Conservation (phyloP, 2,329 filamentous ascomycete genomes). For the Calycina marina region DNA sequence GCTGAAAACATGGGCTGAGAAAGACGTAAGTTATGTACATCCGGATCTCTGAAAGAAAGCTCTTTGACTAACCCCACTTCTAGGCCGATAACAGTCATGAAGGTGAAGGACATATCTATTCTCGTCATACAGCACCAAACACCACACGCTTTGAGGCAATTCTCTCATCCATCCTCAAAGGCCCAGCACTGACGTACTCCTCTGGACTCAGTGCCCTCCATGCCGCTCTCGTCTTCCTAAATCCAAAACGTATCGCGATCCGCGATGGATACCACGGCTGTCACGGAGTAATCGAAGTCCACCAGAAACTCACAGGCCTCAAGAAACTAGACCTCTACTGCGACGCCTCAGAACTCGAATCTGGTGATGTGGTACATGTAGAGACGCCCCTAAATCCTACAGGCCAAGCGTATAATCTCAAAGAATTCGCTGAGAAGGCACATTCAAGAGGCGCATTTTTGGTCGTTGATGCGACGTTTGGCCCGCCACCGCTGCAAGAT, state of each 20-base stretch:
- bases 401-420: slow-evolving; percentile 64
- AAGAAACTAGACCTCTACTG: slow-evolving; percentile 58
- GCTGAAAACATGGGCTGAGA: slow-evolving; percentile 36
- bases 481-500: slow-evolving; percentile 75
- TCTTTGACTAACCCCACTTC: slow-evolving; percentile 7
- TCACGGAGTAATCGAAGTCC: slow-evolving; percentile 65
- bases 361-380: slow-evolving; percentile 76
- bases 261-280: slow-evolving; percentile 85
- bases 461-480: slow-evolving; percentile 84
- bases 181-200: slow-evolving; percentile 59
- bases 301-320: slow-evolving; percentile 63
- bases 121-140: slow-evolving; percentile 64
- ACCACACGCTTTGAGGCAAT: slow-evolving; percentile 74
- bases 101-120: slow-evolving; percentile 75
- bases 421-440: slow-evolving; percentile 56
- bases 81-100: slow-evolving; percentile 38
- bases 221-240: slow-evolving; percentile 68
- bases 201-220: slow-evolving; percentile 84
- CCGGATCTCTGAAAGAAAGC: slow-evolving; percentile 7
- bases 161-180: slow-evolving; percentile 57
- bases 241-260: slow-evolving; percentile 72
- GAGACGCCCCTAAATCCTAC: slow-evolving; percentile 92
- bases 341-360: slow-evolving; percentile 46
- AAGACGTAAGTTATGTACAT: slow-evolving; percentile 35
- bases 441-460: slow-evolving; percentile 59